phyloP scores from a whole-genome alignment of 352 stramenopile species.

The Pelagophyceae sp. region DNA sequence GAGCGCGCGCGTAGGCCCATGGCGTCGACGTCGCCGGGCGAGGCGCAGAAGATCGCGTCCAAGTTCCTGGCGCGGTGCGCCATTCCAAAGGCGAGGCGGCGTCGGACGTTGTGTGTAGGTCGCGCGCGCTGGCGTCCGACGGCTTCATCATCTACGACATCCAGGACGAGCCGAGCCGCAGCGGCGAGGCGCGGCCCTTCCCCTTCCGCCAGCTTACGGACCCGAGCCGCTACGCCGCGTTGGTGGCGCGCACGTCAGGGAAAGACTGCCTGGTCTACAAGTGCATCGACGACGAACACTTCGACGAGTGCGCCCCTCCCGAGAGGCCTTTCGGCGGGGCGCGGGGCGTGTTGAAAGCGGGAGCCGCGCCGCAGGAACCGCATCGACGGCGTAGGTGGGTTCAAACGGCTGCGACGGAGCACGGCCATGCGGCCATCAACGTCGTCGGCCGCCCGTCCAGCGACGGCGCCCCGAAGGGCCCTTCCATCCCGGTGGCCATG shows the following conservation, averaged over 20 bases:
- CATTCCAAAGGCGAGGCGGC: neutral
- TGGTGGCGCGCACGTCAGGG: conserved; percentile 32
- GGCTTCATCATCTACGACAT: conserved; percentile 57
- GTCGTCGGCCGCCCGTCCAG: conserved; percentile 39
- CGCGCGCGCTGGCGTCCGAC: conserved; percentile 40
- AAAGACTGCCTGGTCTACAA: conserved; percentile 48
- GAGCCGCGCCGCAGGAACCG: too few species aligned
- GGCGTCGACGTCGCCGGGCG: conserved; percentile 33
- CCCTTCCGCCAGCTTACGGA: conserved; percentile 47
- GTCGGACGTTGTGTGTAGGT: too few species aligned
- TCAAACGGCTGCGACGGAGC: conserved; percentile 25
- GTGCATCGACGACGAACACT: conserved; percentile 42
- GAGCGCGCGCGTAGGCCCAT: neutral
- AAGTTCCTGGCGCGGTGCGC: conserved; percentile 41
- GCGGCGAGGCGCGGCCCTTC: conserved; percentile 39
- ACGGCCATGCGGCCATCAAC: conserved; percentile 41
- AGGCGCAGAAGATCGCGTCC: conserved; percentile 35
- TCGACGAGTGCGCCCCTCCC: too few species aligned
- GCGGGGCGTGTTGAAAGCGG: too few species aligned
- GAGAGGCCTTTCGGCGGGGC: too few species aligned
- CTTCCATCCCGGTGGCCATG: conserved; percentile 39
- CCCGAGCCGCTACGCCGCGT: conserved; percentile 31
- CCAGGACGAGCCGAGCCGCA: conserved; percentile 45
- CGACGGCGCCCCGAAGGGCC: conserved; percentile 32
- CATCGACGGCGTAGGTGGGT: too few species aligned